Conservation (phyloP, 2,329 filamentous ascomycete species). For the Exophiala calicioides region DNA sequence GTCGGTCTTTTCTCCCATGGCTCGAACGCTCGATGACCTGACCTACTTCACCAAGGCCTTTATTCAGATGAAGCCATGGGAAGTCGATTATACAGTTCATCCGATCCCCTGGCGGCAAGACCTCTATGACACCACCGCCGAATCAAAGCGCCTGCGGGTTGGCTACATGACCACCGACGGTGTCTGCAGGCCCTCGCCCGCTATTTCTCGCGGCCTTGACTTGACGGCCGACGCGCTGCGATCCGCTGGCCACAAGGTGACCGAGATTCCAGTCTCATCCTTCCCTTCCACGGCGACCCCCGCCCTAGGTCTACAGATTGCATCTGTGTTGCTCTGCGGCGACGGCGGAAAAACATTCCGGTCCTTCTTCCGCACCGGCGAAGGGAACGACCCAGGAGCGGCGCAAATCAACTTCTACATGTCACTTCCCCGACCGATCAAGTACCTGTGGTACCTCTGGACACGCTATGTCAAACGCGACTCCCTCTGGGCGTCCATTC, state of each 20-base stretch:
- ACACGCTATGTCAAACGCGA: slow-evolving; percentile 81
- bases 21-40: slow-evolving; percentile 78
- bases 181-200: slow-evolving; percentile 83
- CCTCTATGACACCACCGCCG: slow-evolving; percentile 58
- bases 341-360: slow-evolving; percentile 81
- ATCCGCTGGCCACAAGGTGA: slow-evolving; percentile 73
- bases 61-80: slow-evolving; percentile 82
- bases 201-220: slow-evolving; percentile 74
- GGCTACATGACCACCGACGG: slow-evolving; percentile 77
- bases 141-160: slow-evolving; percentile 66
- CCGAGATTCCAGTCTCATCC: slow-evolving; percentile 51
- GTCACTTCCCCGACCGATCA: slow-evolving; percentile 69
- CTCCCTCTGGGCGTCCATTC: slow-evolving; percentile 72
- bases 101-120: slow-evolving; percentile 76
- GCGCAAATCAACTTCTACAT: slow-evolving; percentile 74
- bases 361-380: slow-evolving; percentile 72
- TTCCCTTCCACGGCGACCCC: slow-evolving; percentile 73
- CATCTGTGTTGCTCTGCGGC: slow-evolving; percentile 76
- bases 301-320: slow-evolving; percentile 74
- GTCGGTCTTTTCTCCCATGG: slow-evolving; percentile 90
- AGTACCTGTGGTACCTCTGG: slow-evolving; percentile 86
- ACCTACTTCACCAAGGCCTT: slow-evolving; percentile 79
- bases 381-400: slow-evolving; percentile 77
- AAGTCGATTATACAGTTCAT: slow-evolving; percentile 81
- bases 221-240: slow-evolving; percentile 69